These are phyloP conservation scores for Mucor velutinosus DNA, from an alignment of 371 early-diverging fungal genomes.

Conservation along the genomic window DNA sequence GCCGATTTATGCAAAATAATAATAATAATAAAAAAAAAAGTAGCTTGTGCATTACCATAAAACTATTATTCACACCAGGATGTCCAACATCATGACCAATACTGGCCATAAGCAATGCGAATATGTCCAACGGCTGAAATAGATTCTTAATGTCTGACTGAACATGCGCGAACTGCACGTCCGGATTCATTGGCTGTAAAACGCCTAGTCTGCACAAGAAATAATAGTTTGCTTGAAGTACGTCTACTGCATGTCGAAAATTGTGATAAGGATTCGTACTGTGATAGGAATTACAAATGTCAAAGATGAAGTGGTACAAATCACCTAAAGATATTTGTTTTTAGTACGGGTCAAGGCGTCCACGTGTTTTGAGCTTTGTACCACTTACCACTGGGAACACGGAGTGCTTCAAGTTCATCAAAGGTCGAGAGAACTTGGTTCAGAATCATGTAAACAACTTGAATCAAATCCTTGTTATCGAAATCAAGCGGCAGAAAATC, in stretches of 20 bases:
- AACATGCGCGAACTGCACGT: neutral
- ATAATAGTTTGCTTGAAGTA: constrained; percentile 80
- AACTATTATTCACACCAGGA: constrained; percentile 85
- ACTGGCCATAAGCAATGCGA: constrained; percentile 77
- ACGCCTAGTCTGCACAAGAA: constrained; percentile 71
- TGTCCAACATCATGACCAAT: constrained; percentile 88
- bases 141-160: constrained; percentile 22
- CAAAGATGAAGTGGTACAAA: constrained; percentile 65
- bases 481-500: constrained; percentile 66
- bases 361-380: constrained; percentile 14
- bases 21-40: neutral
- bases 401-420: constrained; percentile 56
- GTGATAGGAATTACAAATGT: constrained; percentile 73
- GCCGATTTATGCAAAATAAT: neutral
- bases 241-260: constrained; percentile 86
- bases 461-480: constrained; percentile 60
- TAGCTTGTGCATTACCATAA: constrained; percentile 56
- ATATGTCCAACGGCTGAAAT: constrained; percentile 66
- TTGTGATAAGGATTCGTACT: constrained; percentile 85
- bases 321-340: constrained; percentile 38
- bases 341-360: constrained; percentile 20
- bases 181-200: constrained; percentile 37
- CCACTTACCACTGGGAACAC: constrained; percentile 59
- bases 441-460: constrained; percentile 64
- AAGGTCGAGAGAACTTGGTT: constrained; percentile 55